Evolutionary conservation across 345 rosid species (phyloP).

Genomic region (Chamaenerion angustifolium): DNA sequence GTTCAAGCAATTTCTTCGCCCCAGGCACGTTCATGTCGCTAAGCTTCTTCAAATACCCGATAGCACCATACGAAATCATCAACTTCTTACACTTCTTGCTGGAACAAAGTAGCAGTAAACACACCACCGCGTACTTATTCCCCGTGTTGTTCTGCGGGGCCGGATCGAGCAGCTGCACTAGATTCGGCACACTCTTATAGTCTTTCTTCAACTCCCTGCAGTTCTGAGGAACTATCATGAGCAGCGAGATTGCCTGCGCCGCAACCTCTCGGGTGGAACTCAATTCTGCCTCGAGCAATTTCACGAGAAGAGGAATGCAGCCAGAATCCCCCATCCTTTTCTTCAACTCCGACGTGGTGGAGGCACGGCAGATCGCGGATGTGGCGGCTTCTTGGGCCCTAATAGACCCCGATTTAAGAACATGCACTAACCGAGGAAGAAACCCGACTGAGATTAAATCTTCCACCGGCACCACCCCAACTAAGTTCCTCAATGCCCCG

Average conservation of each 20-base stretch:
- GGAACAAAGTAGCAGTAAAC: slow-evolving; percentile 42
- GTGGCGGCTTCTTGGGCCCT: slow-evolving; percentile 87
- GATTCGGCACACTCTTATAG: slow-evolving; percentile 55
- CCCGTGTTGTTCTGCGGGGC: slow-evolving; percentile 63
- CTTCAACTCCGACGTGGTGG: slow-evolving; percentile 47
- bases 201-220: slow-evolving; percentile 57
- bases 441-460: slow-evolving; percentile 35
- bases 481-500: slow-evolving; percentile 59
- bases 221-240: slow-evolving; percentile 48
- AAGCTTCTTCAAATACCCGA: slow-evolving; percentile 87
- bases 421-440: slow-evolving; percentile 66
- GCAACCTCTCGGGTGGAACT: slow-evolving; percentile 58
- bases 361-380: slow-evolving; percentile 56
- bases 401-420: slow-evolving; percentile 60
- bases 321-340: slow-evolving; percentile 69
- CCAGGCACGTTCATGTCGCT: slow-evolving; percentile 76
- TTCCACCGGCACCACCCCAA: slow-evolving; percentile 44
- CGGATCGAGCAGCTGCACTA: slow-evolving; percentile 76
- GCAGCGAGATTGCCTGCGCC: slow-evolving; percentile 61
- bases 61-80: slow-evolving; percentile 90
- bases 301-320: slow-evolving; percentile 57
- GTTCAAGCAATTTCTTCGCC: slow-evolving; percentile 71
- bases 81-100: slow-evolving; percentile 79
- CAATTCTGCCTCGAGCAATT: slow-evolving; percentile 58
- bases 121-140: slow-evolving; percentile 65